A percentile compares a stretch with the other conserved stretches of the same genome.
Conservation (phyloP, 768 basidiomycete species). For the Russula foetens region DNA sequence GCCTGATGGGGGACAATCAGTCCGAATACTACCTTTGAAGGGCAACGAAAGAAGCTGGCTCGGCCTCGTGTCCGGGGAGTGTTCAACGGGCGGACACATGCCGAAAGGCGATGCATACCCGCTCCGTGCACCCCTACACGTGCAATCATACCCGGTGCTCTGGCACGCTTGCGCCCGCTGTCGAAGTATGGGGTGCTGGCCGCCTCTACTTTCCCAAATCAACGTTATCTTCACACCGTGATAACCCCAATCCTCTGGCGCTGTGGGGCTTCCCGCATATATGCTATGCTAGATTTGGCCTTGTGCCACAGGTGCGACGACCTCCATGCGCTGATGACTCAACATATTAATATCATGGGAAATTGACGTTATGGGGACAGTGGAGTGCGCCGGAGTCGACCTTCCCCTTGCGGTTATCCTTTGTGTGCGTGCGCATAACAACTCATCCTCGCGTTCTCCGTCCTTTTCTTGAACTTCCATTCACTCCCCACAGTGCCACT, state of each 20-base stretch:
- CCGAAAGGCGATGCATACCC: conserved; percentile 5
- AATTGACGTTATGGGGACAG: conserved; percentile 2
- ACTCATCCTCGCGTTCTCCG: not conserved
- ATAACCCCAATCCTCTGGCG: not conserved
- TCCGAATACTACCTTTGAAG: conserved; percentile 20
- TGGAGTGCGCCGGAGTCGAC: not conserved
- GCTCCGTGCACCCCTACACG: not conserved
- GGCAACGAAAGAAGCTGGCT: conserved; percentile 16
- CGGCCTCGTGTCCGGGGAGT: conserved; percentile 21
- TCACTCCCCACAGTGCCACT: not conserved
- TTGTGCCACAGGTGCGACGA: not conserved
- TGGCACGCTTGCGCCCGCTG: not conserved
- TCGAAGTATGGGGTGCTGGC: not conserved
- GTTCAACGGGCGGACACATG: conserved; percentile 5
- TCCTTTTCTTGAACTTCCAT: not conserved
- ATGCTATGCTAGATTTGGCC: not conserved
- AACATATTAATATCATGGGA: not conserved
- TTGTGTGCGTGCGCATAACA: not conserved
- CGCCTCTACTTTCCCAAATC: not conserved
- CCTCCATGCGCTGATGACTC: conserved; percentile 2
- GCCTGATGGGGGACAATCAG: conserved; percentile 25
- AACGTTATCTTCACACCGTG: not conserved
- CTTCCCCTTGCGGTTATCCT: not conserved
- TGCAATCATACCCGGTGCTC: not conserved
- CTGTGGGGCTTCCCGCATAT: not conserved